Evolutionary conservation across 148 eudicot genomes (phyloP).

Genomic region (Oxyria digyna): DNA sequence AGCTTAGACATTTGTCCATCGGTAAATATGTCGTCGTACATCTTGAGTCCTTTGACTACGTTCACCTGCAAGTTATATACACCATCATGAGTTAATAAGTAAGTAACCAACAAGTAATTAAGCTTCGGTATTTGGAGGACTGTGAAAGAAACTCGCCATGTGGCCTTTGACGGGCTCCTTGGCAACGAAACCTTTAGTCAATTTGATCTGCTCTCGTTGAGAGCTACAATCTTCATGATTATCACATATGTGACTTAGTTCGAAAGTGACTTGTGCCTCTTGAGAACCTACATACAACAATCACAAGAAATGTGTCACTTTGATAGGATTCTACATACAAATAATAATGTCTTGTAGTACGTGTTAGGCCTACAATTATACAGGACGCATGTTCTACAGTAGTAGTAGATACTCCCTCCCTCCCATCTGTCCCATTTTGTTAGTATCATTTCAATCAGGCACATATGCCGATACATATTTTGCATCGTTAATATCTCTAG

Average conservation of each 20-base stretch:
- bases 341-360: too few relatives aligned
- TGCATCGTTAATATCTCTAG: too few relatives aligned
- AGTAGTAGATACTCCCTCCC: too few relatives aligned
- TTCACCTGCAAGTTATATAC: constrained; percentile 54
- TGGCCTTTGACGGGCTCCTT: constrained; percentile 97
- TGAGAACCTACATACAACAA: constrained; percentile 51
- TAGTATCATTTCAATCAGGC: too few relatives aligned
- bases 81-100: background rate
- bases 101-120: background rate
- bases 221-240: constrained; percentile 67
- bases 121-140: background rate
- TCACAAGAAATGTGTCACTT: background rate
- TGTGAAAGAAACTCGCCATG: constrained; percentile 60
- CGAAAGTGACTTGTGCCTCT: constrained; percentile 41
- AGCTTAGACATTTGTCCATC: constrained; percentile 56
- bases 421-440: too few relatives aligned
- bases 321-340: background rate
- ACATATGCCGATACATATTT: too few relatives aligned
- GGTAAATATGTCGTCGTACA: constrained; percentile 69
- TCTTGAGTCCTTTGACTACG: constrained; percentile 89
- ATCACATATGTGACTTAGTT: constrained; percentile 53
- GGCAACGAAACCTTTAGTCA: constrained; percentile 94
- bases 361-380: too few relatives aligned
- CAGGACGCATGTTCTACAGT: too few relatives aligned
- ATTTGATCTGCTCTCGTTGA: constrained; percentile 67